Evolutionary conservation across 148 eudicot species (phyloP), one percentile per base, ranked within the genome.

Genomic region (Euryodendron excelsum): DNA sequence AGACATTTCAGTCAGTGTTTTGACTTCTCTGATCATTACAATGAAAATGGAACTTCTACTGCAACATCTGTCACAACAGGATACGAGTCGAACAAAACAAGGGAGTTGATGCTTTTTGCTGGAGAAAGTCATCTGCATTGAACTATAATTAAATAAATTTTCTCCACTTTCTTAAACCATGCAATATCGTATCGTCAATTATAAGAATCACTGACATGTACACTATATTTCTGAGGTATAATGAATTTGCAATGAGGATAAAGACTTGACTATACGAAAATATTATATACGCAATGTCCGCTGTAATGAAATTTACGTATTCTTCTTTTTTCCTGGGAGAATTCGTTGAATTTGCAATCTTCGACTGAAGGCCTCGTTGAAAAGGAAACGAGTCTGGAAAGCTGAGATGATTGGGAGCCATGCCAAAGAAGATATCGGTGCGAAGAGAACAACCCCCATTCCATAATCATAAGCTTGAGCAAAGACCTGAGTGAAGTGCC

Each of bases 401-500:
- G 97, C 90, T 61, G 94, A 90, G 77, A 91, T 82, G 76, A 90
- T 88, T 4, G 99, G 99, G 37, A 95, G 94, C 99, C 99, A 95
- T 39, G 99, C 97, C 83, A 95, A 82, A 59, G 65, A 82, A 62
- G 94, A 96, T n/a, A 93, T 75, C 9, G 99, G 99, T 10, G 89
- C 87, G 64, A 95, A 88, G 39, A 95, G 97, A 61, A 79, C 86
- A 2, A 91, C 89, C 0, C 99, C 99, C 99, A 95, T 95, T 30
- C 91, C 91, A 31, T 78, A 91, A 62, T 95, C 99, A 71, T 95
- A 95, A 31, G 96, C 91, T 80, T 83, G 84, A 31, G 99, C 96
- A 80, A 93, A 90, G 2, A 90, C 88, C 79, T 81, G 81, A 15
- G 88, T 81, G 73, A 91, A 95, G 36, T 90, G 79, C 99, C 99